Percentiles rank a stretch among this genome's conserved stretches.
Conservation (phyloP, 495 filamentous ascomycete species). For the Platismatia glauca region DNA sequence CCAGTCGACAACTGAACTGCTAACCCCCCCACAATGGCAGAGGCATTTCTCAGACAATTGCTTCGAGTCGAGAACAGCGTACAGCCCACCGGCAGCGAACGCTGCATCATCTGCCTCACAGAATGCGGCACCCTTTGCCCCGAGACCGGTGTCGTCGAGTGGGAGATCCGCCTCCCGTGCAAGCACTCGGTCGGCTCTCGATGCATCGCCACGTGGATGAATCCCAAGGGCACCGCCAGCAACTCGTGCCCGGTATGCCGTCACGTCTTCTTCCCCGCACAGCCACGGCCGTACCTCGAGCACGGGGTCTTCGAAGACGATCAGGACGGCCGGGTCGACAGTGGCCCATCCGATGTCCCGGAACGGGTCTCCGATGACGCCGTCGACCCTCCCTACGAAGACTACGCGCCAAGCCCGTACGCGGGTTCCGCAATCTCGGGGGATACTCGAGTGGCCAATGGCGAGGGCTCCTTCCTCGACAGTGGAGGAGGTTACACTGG, state of each 20-base stretch:
- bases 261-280: neutral
- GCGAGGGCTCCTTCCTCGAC: no score
- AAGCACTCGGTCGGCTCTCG: neutral
- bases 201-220: neutral
- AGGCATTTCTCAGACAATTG: neutral
- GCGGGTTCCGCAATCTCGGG: no score
- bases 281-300: neutral
- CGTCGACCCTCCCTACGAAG: no score
- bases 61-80: neutral
- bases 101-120: neutral
- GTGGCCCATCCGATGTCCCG: neutral
- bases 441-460: no score
- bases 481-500: no score
- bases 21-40: neutral
- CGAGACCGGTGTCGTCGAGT: neutral
- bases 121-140: neutral
- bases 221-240: neutral
- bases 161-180: neutral
- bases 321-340: neutral
- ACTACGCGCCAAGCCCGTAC: no score
- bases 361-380: no score
- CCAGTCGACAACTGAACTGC: neutral
- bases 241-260: neutral
- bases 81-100: neutral
- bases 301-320: neutral